These are phyloP conservation scores for Trichoderma harzianum DNA, from an alignment of 2,329 filamentous ascomycete species.

Conservation along the genomic window DNA sequence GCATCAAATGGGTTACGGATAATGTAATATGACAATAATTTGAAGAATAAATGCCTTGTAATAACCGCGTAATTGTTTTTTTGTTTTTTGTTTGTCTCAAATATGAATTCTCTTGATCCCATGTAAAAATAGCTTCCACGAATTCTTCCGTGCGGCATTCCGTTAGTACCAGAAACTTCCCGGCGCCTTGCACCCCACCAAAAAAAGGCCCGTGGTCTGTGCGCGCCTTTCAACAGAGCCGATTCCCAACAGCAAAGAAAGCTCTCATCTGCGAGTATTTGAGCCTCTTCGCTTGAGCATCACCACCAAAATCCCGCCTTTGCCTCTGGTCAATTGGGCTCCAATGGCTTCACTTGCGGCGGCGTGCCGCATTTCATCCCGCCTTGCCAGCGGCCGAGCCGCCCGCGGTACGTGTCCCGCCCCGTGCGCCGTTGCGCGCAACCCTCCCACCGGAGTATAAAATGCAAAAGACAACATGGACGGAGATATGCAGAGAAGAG, in stretches of 20 bases:
- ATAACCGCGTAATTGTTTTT: background rate
- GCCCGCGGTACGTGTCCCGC: conserved; percentile 51
- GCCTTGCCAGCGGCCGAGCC: conserved; percentile 50
- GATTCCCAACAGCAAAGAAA: conserved; percentile 34
- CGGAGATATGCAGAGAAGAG: background rate
- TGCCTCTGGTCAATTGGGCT: conserved; percentile 26
- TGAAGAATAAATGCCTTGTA: background rate
- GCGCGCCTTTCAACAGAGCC: conserved; percentile 29
- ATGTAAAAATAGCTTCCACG: background rate
- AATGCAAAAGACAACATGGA: background rate
- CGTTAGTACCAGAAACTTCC: background rate
- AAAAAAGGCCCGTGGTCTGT: conserved; percentile 30
- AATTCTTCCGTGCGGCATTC: background rate
- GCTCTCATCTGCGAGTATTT: conserved; percentile 24
- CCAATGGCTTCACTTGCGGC: conserved; percentile 65
- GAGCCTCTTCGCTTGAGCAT: conserved; percentile 24
- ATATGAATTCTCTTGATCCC: background rate
- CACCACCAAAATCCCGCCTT: conserved; percentile 19
- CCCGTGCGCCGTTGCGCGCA: background rate
- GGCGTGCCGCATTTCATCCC: conserved; percentile 61
- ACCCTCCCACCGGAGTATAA: background rate
- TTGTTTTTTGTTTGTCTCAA: background rate
- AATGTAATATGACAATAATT: background rate
- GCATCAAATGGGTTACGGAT: background rate
- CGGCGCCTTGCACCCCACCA: conserved; percentile 23